Base-by-base conservation (phyloP, 179 eudicot species). In the Silene coronaria region DNA sequence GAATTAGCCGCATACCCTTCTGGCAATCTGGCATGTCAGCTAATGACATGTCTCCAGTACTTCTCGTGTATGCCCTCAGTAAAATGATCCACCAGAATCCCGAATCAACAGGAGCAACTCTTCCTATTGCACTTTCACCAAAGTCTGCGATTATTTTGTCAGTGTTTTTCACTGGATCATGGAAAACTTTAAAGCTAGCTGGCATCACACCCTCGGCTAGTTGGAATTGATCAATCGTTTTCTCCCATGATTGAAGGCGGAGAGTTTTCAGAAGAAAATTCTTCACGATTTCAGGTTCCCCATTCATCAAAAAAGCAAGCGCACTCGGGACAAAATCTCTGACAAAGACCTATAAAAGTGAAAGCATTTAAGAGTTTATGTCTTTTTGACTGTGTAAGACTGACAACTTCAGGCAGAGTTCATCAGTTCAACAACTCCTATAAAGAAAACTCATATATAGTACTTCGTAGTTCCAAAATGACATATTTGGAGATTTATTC, bases 21-120 rank as follows among this genome's bases (percentile, higher is more conserved):
- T 94, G 98, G 82, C 94, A 92, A 58, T 94, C 98, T 24, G 99
- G 95, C 91, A 72, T 61, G 64, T 95, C 98, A 57, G 97, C 90
- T 82, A 94, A 86, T 12, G 97, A 82, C 63, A 85, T 32, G 80
- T 94, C 98, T 48, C 95, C 98, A 11, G 98, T 92, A 11, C 88
- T 82, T 80, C 87, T 94, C 4, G 98, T 92, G 75, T 94, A 94
- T 2, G 98, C 97, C 1, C 98, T 86, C 24, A 94, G 90, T 77
- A 94, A 81, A 61, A 94, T 92, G 51, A 93, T 93, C 98, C 98
- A 94, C 98, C 98, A 94, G 77, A 94, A 94, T 16, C 98, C 97
- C 42, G 97, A 92, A 75, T 94, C 98, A 66, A 94, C 85, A 45
- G 98, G 98, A 27, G 97, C 98, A 73, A 94, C 98, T 86, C 97